A percentile compares a stretch with the other conserved stretches of the same genome.
phyloP scores from a whole-genome alignment of 2,329 filamentous ascomycete species.

The Alternaria conjuncta region DNA sequence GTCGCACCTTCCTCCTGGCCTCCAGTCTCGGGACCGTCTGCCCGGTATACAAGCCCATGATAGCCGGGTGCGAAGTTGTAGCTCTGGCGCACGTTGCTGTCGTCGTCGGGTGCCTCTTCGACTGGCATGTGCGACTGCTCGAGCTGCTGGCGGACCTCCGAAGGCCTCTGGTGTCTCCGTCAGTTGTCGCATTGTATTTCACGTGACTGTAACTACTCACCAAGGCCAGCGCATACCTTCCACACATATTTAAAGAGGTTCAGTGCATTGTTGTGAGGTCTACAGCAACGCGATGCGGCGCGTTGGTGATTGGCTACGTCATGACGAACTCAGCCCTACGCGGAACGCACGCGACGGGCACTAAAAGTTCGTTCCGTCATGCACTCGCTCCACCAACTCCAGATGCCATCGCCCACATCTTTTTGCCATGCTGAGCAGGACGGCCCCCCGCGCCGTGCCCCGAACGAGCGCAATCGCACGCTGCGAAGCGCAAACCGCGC shows the following conservation, averaged over 20 bases:
- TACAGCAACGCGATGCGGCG: slow-evolving; percentile 17
- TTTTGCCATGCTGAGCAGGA: slow-evolving; percentile 47
- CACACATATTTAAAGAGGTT: slow-evolving; percentile 63
- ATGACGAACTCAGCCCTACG: slow-evolving; percentile 40
- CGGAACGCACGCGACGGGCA: slow-evolving; percentile 28
- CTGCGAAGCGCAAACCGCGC: slow-evolving; percentile 33
- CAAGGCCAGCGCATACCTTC: slow-evolving; percentile 69
- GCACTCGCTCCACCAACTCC: slow-evolving; percentile 23
- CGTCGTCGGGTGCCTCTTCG: slow-evolving; percentile 73
- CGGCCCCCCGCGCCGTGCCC: slow-evolving; percentile 35
- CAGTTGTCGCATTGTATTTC: slow-evolving; percentile 4
- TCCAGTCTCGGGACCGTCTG: slow-evolving; percentile 70
- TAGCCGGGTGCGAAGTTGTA: slow-evolving; percentile 95
- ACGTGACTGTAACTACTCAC: slow-evolving; percentile 49
- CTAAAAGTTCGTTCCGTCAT: slow-evolving; percentile 37
- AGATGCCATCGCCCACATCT: slow-evolving; percentile 16
- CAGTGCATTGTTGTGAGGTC: slow-evolving; percentile 19
- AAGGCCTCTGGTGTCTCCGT: slow-evolving; percentile 66
- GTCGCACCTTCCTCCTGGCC: slow-evolving; percentile 35
- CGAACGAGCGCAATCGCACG: slow-evolving; percentile 28
- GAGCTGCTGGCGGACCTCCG: slow-evolving; percentile 75
- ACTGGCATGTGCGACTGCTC: slow-evolving; percentile 76
- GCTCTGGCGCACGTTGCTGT: slow-evolving; percentile 69
- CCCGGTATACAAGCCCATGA: slow-evolving; percentile 83
- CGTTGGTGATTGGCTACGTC: slow-evolving; percentile 43